Conservation (phyloP, 2,329 filamentous ascomycete species). For the Eutypa lata region DNA sequence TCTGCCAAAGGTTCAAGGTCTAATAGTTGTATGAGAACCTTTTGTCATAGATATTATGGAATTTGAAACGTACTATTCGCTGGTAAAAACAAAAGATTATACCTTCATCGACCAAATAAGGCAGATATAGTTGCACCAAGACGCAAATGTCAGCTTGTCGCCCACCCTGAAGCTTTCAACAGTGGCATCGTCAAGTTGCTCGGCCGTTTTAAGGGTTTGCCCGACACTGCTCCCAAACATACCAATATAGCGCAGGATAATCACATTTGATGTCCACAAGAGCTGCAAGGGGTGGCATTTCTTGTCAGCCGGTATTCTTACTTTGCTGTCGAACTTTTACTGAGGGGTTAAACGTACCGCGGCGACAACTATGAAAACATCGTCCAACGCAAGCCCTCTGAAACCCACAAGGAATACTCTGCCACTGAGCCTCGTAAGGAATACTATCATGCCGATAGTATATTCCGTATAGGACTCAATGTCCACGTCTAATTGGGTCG, state of each 20-base stretch:
- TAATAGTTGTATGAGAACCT: conserved; percentile 1
- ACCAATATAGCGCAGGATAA: conserved; percentile 7
- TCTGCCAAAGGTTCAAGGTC: conserved; percentile 10
- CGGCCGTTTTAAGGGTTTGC: conserved; percentile 5
- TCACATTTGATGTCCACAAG: conserved; percentile 8
- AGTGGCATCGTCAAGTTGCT: conserved; percentile 1
- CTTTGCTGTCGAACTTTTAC: not conserved
- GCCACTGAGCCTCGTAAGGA: conserved; percentile 3
- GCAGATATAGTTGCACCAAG: conserved; percentile 9
- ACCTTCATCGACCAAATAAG: conserved; percentile 10
- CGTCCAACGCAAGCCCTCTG: conserved; percentile 7
- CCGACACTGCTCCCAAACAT: conserved; percentile 9
- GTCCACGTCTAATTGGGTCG: conserved; percentile 7
- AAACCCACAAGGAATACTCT: conserved; percentile 7
- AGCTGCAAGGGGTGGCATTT: not conserved
- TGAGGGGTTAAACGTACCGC: conserved; percentile 8
- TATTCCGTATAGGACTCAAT: conserved; percentile 10
- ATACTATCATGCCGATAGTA: conserved; percentile 9
- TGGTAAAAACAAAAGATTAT: conserved; percentile 9
- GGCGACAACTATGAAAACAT: conserved; percentile 6
- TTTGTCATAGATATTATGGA: not conserved
- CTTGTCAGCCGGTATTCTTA: conserved; percentile 2
- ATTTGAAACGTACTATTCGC: conserved; percentile 5
- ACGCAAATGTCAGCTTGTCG: conserved; percentile 10
- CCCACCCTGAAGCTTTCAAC: conserved; percentile 9